Percentiles rank a stretch among this genome's conserved stretches.
phyloP scores from a whole-genome alignment of 768 basidiomycete species.

The Xerocomus brunneocitrinus region DNA sequence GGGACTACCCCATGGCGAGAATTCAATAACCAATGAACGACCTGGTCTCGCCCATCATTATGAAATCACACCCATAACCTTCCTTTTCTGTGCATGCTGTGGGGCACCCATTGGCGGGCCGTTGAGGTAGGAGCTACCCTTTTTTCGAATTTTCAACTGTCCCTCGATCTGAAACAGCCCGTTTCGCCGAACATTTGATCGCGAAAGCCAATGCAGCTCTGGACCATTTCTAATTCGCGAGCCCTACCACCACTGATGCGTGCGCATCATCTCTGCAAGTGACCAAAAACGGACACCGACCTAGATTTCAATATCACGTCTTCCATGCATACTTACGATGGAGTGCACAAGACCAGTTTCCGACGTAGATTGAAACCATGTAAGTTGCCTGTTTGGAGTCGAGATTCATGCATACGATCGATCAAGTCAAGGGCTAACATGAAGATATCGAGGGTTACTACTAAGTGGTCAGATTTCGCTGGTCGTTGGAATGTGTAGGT shows the following conservation, averaged over 20 bases:
- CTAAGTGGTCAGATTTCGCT: constrained; percentile 1
- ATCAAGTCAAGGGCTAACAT: constrained; percentile 4
- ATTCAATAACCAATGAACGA: neutral
- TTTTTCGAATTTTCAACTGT: neutral
- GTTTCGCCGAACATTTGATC: neutral
- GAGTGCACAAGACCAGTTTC: neutral
- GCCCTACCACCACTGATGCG: neutral
- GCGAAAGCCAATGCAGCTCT: neutral
- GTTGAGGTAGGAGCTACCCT: neutral
- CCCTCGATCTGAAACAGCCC: neutral
- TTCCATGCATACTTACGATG: neutral
- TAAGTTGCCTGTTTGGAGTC: neutral
- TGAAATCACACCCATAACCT: neutral
- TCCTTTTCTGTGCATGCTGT: neutral
- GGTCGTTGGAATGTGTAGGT: neutral
- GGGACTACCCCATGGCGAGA: neutral
- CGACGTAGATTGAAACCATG: constrained; percentile 6
- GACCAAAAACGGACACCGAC: neutral
- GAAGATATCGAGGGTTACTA: constrained; percentile 8
- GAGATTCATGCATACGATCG: constrained; percentile 5
- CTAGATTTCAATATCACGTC: constrained; percentile 9
- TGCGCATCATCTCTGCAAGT: neutral
- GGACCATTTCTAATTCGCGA: neutral
- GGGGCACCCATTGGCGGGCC: neutral
- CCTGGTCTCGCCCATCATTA: neutral